A percentile compares a stretch with the other conserved stretches of the same genome.
phyloP scores from a whole-genome alignment of 208 protist genomes.

The Wallacemonas collosoma region DNA sequence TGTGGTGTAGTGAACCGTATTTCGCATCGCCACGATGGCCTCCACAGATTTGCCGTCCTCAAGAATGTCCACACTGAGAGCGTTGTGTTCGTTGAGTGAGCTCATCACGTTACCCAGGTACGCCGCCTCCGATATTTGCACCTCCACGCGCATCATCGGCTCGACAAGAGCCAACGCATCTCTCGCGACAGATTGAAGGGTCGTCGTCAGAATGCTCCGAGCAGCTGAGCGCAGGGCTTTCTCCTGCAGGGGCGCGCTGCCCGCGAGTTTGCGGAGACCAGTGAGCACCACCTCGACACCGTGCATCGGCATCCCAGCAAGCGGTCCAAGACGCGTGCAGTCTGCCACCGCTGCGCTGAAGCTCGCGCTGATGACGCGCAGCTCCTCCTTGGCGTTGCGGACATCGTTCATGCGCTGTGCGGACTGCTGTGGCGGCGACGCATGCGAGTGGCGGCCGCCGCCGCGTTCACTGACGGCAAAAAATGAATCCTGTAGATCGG shows the following conservation, averaged over 20 bases:
- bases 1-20: conserved; percentile 85
- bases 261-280: conserved; percentile 50
- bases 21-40: conserved; percentile 82
- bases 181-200: conserved; percentile 40
- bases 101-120: conserved; percentile 79
- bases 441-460: background rate
- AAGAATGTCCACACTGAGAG: conserved; percentile 76
- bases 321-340: conserved; percentile 64
- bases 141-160: conserved; percentile 90
- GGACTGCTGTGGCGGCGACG: background rate
- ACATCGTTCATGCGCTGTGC: conserved; percentile 25
- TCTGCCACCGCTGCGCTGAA: conserved; percentile 57
- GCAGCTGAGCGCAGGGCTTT: conserved; percentile 45
- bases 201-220: conserved; percentile 48
- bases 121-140: conserved; percentile 72
- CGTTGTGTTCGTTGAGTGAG: conserved; percentile 79
- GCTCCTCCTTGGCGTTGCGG: conserved; percentile 55
- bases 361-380: conserved; percentile 35
- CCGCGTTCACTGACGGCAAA: conserved; percentile 7
- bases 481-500: conserved; percentile 41
- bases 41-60: conserved; percentile 78
- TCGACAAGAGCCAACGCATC: conserved; percentile 61
- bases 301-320: conserved; percentile 75
- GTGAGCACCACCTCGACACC: conserved; percentile 69
- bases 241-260: conserved; percentile 43